Percentiles rank a stretch among this genome's conserved stretches.
Conservation (phyloP, 108 stramenopile species). For the Stephanodiscus minutulus region DNA sequence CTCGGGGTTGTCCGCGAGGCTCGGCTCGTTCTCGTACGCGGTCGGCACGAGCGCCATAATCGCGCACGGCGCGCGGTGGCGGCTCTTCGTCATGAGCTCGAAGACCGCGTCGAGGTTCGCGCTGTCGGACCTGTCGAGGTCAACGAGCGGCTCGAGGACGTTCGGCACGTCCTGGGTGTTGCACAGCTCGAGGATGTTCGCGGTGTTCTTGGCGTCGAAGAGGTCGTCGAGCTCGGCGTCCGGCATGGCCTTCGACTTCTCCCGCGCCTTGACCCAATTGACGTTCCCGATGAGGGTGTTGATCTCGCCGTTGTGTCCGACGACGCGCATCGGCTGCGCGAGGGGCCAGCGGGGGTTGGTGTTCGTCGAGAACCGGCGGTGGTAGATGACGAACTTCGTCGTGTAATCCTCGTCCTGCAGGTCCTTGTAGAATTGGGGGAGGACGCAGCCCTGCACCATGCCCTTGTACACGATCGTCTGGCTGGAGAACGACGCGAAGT, state of each 20-base stretch:
- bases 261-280: slow-evolving; percentile 96
- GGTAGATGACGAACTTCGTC: slow-evolving; percentile 90
- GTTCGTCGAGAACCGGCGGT: slow-evolving; percentile 94
- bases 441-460: slow-evolving; percentile 85
- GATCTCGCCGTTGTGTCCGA: slow-evolving; percentile 97
- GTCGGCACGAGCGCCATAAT: slow-evolving; percentile 91
- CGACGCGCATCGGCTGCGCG: slow-evolving; percentile 94
- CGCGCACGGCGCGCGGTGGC: slow-evolving; percentile 90
- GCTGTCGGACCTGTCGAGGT: slow-evolving; percentile 86
- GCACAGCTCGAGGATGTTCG: slow-evolving; percentile 84
- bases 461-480: slow-evolving; percentile 95
- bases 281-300: slow-evolving; percentile 95
- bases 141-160: slow-evolving; percentile 84
- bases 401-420: slow-evolving; percentile 81
- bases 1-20: slow-evolving; percentile 80
- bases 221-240: slow-evolving; percentile 57
- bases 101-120: slow-evolving; percentile 95
- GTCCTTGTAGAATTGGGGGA: slow-evolving; percentile 90
- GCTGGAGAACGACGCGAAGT: slow-evolving; percentile 85
- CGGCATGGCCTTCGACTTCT: slow-evolving; percentile 69
- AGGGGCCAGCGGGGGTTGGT: slow-evolving; percentile 94
- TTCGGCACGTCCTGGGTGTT: slow-evolving; percentile 87
- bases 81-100: slow-evolving; percentile 92
- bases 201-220: slow-evolving; percentile 76
- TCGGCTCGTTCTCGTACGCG: slow-evolving; percentile 89